phyloP scores from a whole-genome alignment of 495 filamentous ascomycete genomes.

The Pseudevernia furfuracea region DNA sequence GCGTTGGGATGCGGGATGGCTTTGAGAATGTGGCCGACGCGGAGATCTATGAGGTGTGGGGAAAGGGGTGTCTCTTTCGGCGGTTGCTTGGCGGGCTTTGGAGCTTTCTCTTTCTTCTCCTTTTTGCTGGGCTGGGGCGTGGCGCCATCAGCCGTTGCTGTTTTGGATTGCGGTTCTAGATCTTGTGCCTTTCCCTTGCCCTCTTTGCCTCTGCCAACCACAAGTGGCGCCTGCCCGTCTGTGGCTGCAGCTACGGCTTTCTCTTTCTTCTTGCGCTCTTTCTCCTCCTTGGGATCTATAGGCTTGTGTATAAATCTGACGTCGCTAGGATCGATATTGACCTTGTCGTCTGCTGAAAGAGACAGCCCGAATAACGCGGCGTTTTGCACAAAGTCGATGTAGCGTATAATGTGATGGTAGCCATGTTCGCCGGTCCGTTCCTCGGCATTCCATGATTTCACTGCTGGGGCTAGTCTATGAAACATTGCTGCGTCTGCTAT shows the following conservation, averaged over 20 bases:
- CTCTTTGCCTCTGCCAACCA: constrained; percentile 43
- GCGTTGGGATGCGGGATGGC: constrained; percentile 92
- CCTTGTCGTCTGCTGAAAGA: constrained; percentile 66
- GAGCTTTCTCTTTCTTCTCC: constrained; percentile 74
- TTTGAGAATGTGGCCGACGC: constrained; percentile 94
- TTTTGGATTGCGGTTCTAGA: constrained; percentile 33
- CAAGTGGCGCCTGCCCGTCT: constrained; percentile 36
- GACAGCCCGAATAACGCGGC: constrained; percentile 65
- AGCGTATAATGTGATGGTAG: constrained; percentile 84
- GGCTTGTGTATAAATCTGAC: constrained; percentile 75
- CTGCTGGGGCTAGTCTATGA: constrained; percentile 66
- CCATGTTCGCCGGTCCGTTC: constrained; percentile 86
- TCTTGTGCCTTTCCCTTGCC: constrained; percentile 34
- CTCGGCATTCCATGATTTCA: constrained; percentile 75
- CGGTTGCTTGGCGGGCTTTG: constrained; percentile 58
- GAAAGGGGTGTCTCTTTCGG: constrained; percentile 63
- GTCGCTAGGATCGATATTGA: constrained; percentile 69
- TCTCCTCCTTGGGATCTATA: constrained; percentile 77
- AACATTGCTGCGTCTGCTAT: constrained; percentile 85
- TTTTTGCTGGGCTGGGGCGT: constrained; percentile 47
- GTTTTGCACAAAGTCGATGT: constrained; percentile 92
- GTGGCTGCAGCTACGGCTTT: constrained; percentile 57
- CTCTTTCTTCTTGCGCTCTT: constrained; percentile 81
- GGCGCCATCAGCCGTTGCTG: constrained; percentile 35
- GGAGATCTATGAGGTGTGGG: constrained; percentile 82